Base-by-base conservation (phyloP, 108 stramenopile species). In the Cylindrotheca fusiformis region DNA sequence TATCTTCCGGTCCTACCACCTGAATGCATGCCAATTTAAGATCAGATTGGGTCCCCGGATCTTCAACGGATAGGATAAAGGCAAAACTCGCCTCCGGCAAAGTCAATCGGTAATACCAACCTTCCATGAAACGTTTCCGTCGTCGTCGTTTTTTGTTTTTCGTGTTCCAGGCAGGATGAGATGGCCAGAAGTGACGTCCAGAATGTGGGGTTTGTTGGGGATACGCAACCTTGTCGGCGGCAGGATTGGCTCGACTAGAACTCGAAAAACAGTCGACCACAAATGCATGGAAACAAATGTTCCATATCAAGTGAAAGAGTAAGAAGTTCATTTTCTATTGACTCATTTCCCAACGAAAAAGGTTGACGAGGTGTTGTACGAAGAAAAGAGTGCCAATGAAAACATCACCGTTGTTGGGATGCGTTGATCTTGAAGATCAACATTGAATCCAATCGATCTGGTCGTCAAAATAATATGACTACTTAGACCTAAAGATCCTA, bases 81-180 rank as follows among this genome's bases (percentile, higher is more conserved):
- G 85, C 84, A 77, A 90, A 91, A 59, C 83, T 86, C 19, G 74
- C 79, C 4, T 49, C 55, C 14, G 85, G 85, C 17, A 94, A 53
- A 3, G 93, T 91, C 24, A 94, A 58, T 28, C 93, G 84, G 62
- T 91, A 90, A 68, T 91, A 94, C 93, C 93, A 94, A 23, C 93
- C 93, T 71, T 94, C 93, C 49, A 87, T 83, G 72, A 88, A 90
- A 44, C 92, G 71, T 52, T 74, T 65, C 19, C 60, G 55, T 19
- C 61, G 46, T 25, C 52, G 41, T 46, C 26, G 20, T 44, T 68
- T 83, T 29, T 26, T 52, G 51, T 45, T 31, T 33, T 60, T 30
- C 32, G 36, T 18, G 48, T 26, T 32, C 50, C 72, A 21, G 1
- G 67, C 67, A 1, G 91, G 91, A 69, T 89, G 91, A 30, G 84